Conservation (phyloP, 169 alveolate genomes). For the Eimeria tenella region DNA sequence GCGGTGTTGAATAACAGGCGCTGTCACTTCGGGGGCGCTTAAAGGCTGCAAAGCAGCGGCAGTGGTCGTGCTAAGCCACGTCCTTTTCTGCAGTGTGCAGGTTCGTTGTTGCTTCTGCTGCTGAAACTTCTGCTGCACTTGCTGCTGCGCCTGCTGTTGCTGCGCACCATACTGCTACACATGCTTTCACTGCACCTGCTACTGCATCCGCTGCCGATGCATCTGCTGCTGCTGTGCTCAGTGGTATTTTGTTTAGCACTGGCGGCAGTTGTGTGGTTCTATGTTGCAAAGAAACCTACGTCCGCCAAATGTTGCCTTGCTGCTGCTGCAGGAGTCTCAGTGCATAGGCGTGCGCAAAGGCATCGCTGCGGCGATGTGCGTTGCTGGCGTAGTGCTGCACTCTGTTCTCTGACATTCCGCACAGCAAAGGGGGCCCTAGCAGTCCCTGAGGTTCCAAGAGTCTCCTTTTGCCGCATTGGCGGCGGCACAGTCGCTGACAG, state of each 20-base stretch:
- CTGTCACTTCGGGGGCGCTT: constrained; percentile 79
- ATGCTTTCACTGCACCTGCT: neutral
- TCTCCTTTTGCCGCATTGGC: neutral
- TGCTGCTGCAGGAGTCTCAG: constrained; percentile 45
- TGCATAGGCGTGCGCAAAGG: constrained; percentile 9
- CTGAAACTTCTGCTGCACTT: neutral
- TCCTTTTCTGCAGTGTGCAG: constrained; percentile 74
- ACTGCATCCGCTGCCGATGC: constrained; percentile 28
- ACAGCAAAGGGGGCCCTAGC: too few species aligned
- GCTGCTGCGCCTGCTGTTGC: constrained; percentile 24
- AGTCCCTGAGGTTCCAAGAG: too few species aligned
- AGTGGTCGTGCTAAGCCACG: constrained; percentile 81
- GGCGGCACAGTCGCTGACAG: neutral
- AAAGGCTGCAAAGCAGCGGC: constrained; percentile 83
- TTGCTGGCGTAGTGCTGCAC: constrained; percentile 39
- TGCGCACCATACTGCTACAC: neutral
- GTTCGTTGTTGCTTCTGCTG: constrained; percentile 1
- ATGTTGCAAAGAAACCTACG: too few species aligned
- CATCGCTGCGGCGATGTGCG: neutral
- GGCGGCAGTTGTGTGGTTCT: too few species aligned
- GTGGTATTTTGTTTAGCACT: too few species aligned
- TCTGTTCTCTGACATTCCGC: neutral
- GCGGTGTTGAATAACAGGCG: constrained; percentile 51
- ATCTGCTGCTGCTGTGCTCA: neutral
- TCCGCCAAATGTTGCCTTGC: too few species aligned